Percentiles rank a stretch among this genome's conserved stretches.
phyloP scores from a whole-genome alignment of 164 flowering plant species.

The Echeveria elegans region DNA sequence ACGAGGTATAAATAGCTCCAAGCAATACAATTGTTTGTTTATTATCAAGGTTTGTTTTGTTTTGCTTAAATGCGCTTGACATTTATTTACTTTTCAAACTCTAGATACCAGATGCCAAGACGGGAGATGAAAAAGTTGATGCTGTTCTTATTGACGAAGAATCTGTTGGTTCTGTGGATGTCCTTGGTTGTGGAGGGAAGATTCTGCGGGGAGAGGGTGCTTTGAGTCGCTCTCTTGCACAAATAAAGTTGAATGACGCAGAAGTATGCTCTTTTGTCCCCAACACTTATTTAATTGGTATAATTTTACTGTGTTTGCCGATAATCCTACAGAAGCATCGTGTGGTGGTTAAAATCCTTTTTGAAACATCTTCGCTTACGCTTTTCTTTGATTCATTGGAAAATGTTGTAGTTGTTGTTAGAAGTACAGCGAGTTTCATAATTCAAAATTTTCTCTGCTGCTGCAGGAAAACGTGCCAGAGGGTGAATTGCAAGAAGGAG shows the following conservation, averaged over 20 bases:
- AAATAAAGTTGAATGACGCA: constrained; percentile 30
- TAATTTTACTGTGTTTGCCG: too few species aligned
- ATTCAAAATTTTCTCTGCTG: neutral
- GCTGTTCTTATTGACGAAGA: constrained; percentile 91
- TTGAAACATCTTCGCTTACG: neutral
- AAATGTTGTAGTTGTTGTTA: neutral
- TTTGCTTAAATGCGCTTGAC: neutral
- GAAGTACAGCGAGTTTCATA: neutral
- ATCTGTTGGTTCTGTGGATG: constrained; percentile 49
- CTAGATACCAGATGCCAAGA: constrained; percentile 82
- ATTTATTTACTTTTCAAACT: neutral
- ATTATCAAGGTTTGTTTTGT: neutral
- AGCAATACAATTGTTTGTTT: neutral
- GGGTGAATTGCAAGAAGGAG: constrained; percentile 48
- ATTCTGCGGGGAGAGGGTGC: constrained; percentile 87
- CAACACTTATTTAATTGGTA: too few species aligned
- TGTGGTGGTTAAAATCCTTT: too few species aligned
- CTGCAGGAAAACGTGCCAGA: constrained; percentile 34
- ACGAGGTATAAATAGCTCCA: constrained; percentile 51
- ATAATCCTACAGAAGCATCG: too few species aligned
- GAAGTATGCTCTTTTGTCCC: constrained; percentile 29
- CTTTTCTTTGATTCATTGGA: neutral
- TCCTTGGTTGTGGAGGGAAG: constrained; percentile 70
- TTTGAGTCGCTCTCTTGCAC: constrained; percentile 52
- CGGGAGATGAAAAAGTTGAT: constrained; percentile 69